A percentile compares a stretch with the other conserved stretches of the same genome.
Evolutionary conservation across 1,284 basidiomycete species (phyloP).

Genomic region (Pseudozyma sp.): DNA sequence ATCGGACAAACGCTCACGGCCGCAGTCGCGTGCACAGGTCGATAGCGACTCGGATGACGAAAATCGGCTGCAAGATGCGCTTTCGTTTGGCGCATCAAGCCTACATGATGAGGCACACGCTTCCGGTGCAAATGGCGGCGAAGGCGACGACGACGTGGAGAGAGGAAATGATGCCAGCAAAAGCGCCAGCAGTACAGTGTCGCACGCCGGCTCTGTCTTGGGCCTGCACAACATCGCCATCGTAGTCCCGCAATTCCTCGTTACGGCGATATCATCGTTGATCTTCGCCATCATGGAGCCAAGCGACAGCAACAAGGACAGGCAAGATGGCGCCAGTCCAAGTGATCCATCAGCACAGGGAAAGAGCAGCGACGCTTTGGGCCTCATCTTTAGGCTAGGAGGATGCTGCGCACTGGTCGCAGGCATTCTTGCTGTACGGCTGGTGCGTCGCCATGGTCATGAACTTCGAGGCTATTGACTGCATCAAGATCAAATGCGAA

Average conservation of each 20-base stretch:
- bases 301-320: not conserved
- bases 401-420: conserved; percentile 14
- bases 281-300: conserved; percentile 69
- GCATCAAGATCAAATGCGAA: not conserved
- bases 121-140: not conserved
- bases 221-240: conserved; percentile 78
- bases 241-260: conserved; percentile 67
- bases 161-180: not conserved
- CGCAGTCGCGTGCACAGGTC: conserved; percentile 8
- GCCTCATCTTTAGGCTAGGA: conserved; percentile 8
- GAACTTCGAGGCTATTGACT: conserved; percentile 27
- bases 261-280: conserved; percentile 84
- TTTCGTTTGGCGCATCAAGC: conserved; percentile 22
- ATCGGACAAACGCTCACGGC: conserved; percentile 11
- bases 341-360: not conserved
- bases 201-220: conserved; percentile 85
- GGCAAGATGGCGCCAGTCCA: not conserved
- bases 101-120: conserved; percentile 5
- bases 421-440: conserved; percentile 6
- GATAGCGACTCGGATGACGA: conserved; percentile 27
- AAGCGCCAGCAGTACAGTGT: conserved; percentile 11
- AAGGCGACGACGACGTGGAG: conserved; percentile 7
- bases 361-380: conserved; percentile 20
- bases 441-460: conserved; percentile 14
- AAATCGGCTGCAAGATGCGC: conserved; percentile 12